Base-by-base conservation (phyloP, 148 eudicot genomes). In the Camellia japonica region DNA sequence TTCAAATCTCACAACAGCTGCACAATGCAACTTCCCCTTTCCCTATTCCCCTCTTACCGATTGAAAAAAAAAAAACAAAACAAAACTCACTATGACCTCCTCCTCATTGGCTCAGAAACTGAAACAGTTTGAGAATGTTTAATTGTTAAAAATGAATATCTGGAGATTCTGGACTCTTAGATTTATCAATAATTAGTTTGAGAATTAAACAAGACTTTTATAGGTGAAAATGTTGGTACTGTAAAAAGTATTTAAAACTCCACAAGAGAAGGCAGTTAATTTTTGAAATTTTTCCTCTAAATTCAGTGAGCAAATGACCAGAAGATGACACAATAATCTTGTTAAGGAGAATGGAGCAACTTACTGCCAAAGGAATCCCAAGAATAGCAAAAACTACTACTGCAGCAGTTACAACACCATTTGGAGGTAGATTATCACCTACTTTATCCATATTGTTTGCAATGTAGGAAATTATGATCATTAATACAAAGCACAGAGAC, bases 361-460 rank as follows among this genome's bases (percentile, higher is more conserved):
- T 91, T 85, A 96, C 99, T 12, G 99, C 95, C 81, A 96, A 81
- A 52, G 99, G 99, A 81, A 92, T 85, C 65, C 99, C 99, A 78
- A 96, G 95, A 82, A 96, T 49, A 60, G 95, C 87, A 83, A 96
- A 96, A 67, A 89, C 88, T 54, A 86, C 66, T 44, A 94, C 75
- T 8, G 94, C 98, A 81, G 98, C 94, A 83, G 93, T 82, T 15
- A 96, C 89, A 81, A 91, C 86, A 51, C 95, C 95, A 81, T 78
- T 81, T 69, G 98, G 90, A 51, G 99, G 99, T 47, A 73, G 77
- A 69, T 66, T 80, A 47, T 81, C 73, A 20, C 84, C 87, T 62
- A 65, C 78, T 78, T 74, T 69, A 60, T 83, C 89, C 77, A 83
- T 65, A 79, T 82, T 88, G 64, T 87, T 86, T 19, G 82, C 87